Percentiles rank a stretch among this genome's conserved stretches.
Conservation (phyloP, 169 alveolate genomes). For the Condylostoma magnum region DNA sequence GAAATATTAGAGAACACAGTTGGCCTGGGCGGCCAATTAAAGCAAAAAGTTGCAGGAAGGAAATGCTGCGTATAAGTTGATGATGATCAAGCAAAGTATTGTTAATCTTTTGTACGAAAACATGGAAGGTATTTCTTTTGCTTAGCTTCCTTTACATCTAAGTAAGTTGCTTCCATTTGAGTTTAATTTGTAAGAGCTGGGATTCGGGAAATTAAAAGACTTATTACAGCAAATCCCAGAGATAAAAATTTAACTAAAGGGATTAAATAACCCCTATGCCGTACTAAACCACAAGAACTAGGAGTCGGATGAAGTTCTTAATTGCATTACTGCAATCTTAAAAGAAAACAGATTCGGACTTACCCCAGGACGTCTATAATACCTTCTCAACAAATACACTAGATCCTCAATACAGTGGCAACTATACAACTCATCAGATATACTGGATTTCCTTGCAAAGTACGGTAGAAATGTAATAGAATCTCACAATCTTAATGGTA, state of each 20-base stretch:
- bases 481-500: too few species aligned
- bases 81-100: background rate
- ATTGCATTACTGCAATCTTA: background rate
- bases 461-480: too few species aligned
- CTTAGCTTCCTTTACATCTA: conserved; percentile 17
- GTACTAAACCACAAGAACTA: background rate
- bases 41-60: background rate
- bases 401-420: too few species aligned
- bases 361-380: too few species aligned
- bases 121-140: conserved; percentile 20
- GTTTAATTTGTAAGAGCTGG: conserved; percentile 9
- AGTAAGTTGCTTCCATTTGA: background rate
- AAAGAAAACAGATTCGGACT: background rate
- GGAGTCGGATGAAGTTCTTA: background rate
- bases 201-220: conserved; percentile 26
- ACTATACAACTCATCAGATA: too few species aligned
- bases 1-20: background rate
- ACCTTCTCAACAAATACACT: too few species aligned
- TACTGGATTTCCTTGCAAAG: too few species aligned
- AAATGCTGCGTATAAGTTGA: background rate
- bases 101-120: background rate
- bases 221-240: background rate
- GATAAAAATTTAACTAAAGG: background rate
- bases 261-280: background rate
- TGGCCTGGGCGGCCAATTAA: background rate